Conservation (phyloP, 1,139 yeast species). For the Maudiozyma humilis region DNA sequence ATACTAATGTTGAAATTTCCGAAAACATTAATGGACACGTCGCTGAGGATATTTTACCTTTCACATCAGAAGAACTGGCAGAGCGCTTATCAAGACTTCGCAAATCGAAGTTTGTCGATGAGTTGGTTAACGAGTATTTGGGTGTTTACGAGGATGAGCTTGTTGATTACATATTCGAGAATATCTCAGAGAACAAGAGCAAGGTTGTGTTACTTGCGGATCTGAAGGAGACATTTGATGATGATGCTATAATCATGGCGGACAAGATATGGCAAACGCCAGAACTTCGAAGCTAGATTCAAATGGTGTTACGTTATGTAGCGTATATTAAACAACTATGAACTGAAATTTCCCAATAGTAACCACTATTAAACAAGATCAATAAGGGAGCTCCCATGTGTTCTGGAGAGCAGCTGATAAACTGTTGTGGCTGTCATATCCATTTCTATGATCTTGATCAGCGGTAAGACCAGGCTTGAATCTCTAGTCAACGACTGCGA, state of each 20-base stretch:
- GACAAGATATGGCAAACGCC: constrained; percentile 22
- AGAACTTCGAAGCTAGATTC: constrained; percentile 6
- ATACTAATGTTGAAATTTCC: neutral
- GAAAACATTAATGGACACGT: neutral
- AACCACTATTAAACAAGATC: neutral
- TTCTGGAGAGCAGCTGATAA: constrained; percentile 12
- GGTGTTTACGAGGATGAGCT: constrained; percentile 30
- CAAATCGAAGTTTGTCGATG: constrained; percentile 21
- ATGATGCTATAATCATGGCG: constrained; percentile 26
- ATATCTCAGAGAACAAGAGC: constrained; percentile 21
- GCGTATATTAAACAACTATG: too few relatives aligned
- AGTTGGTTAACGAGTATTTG: constrained; percentile 27
- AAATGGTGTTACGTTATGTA: neutral
- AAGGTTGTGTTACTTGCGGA: constrained; percentile 21
- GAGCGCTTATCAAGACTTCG: constrained; percentile 13
- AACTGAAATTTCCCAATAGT: neutral
- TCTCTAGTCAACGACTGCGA: constrained; percentile 21
- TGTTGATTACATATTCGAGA: constrained; percentile 28
- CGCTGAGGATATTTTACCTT: constrained; percentile 8
- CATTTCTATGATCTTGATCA: constrained; percentile 16
- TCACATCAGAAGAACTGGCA: constrained; percentile 14
- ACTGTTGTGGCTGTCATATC: constrained; percentile 23
- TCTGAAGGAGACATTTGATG: constrained; percentile 29
- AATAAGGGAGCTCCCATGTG: neutral
- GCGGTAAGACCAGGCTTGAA: constrained; percentile 17